Base-by-base conservation (phyloP, 768 basidiomycete genomes). In the Tricholoma hemisulphureum region DNA sequence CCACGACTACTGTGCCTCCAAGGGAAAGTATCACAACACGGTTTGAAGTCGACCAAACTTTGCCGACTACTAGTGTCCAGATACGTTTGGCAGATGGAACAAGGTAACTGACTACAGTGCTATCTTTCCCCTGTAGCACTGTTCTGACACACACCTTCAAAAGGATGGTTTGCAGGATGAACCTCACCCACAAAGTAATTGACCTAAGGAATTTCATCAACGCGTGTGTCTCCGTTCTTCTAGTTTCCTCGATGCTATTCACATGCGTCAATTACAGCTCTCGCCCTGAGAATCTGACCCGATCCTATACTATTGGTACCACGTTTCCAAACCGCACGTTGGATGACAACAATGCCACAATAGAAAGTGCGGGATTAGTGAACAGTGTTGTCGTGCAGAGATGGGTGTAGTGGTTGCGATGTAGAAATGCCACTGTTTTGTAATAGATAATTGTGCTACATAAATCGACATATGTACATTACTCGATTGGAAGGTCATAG, bases 61-160 rank as follows among this genome's bases (percentile, higher is more conserved):
- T 81, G 70, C 95, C 96, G 5, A 89, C 86, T 48, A 97, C 95
- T 39, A 92, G 86, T 70, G 79, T 98, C 10, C 97, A 98, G 75
- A 83, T 98, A 57, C 80, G 97, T 55, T 68, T 98, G 54, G 92
- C 91, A 9, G 95, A 96, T 72, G 96, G 96, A 8, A 91, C 93
- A 16, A 83, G 92, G 91, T 90, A 61, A 60, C 41, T 53, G 14
- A 55, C 34, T 8, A 8, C 13, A 48, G 10, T 41, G n/a, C 2
- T 23, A 16, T 23, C 48, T 18, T 43, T 23, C 37, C n/a, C n/a
- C n/a, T n/a, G n/a, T n/a, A n/a, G n/a, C n/a, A n/a, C n/a, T n/a
- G n/a, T n/a, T n/a, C n/a, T n/a, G n/a, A n/a, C n/a, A n/a, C n/a
- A n/a, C n/a, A n/a, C n/a, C n/a, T n/a, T n/a, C n/a, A 57, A 2